These are phyloP conservation scores for Skeletonema potamos DNA, from an alignment of 108 stramenopile genomes.

Conservation along the genomic window DNA sequence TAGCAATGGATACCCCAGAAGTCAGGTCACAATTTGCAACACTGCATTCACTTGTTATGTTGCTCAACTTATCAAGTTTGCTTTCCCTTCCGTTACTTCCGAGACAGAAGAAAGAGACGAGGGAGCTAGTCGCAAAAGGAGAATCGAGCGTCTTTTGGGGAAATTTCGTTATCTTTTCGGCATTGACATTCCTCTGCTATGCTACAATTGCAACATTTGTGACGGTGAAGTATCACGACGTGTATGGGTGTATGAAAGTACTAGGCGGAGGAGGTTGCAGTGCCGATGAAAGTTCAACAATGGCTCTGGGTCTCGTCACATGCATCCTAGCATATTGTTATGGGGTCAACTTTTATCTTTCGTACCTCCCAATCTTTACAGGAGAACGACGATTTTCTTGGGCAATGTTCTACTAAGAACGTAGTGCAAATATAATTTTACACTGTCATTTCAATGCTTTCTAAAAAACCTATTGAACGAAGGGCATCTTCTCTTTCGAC, in stretches of 20 bases:
- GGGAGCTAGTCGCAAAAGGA: constrained; percentile 48
- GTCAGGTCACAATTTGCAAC: constrained; percentile 38
- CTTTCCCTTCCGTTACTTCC: constrained; percentile 45
- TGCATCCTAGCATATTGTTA: constrained; percentile 39
- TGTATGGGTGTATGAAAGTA: constrained; percentile 42
- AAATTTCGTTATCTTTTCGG: constrained; percentile 21
- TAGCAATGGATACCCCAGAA: constrained; percentile 44
- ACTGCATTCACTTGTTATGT: constrained; percentile 26
- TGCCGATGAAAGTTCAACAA: constrained; percentile 28
- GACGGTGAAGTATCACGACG: constrained; percentile 41
- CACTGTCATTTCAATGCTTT: not conserved
- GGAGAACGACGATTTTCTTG: constrained; percentile 36
- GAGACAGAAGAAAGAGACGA: constrained; percentile 51
- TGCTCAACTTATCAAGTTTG: constrained; percentile 42
- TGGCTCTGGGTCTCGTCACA: constrained; percentile 25
- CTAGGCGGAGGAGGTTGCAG: constrained; percentile 42
- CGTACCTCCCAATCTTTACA: constrained; percentile 40
- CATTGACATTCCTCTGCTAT: constrained; percentile 34
- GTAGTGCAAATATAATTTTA: not conserved
- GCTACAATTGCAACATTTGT: constrained; percentile 42
- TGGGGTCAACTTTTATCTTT: constrained; percentile 41
- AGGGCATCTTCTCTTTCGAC: constrained; percentile 41
- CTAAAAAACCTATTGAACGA: constrained; percentile 32
- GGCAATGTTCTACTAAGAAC: constrained; percentile 24
- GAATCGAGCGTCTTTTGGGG: constrained; percentile 37